Conservation (phyloP, 345 rosid species). For the Brassica carinata region DNA sequence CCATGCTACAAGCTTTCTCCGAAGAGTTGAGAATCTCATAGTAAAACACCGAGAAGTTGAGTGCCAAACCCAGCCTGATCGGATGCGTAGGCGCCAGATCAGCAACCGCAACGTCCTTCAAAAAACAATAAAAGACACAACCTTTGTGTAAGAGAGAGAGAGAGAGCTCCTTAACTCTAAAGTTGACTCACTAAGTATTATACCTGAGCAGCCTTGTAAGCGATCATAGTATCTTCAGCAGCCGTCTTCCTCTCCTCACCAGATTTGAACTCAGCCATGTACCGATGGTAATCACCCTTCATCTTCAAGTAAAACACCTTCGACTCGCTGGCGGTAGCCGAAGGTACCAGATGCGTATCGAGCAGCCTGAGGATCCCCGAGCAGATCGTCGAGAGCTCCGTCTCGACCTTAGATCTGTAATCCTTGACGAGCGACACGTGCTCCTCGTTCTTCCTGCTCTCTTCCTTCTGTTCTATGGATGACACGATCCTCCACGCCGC, state of each 20-base stretch:
- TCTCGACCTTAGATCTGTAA: slow-evolving; percentile 61
- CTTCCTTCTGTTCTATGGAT: slow-evolving; percentile 51
- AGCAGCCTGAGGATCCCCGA: slow-evolving; percentile 51
- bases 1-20: slow-evolving; percentile 71
- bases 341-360: slow-evolving; percentile 53
- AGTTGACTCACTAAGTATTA: neutral
- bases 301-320: slow-evolving; percentile 67
- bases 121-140: neutral
- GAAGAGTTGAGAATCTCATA: slow-evolving; percentile 72
- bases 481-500: slow-evolving; percentile 46
- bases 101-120: slow-evolving; percentile 61
- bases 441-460: slow-evolving; percentile 66
- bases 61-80: slow-evolving; percentile 64
- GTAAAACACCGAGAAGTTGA: slow-evolving; percentile 73
- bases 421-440: slow-evolving; percentile 66
- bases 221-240: slow-evolving; percentile 53
- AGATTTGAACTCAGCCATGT: slow-evolving; percentile 47
- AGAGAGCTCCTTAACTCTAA: neutral
- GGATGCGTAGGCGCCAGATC: slow-evolving; percentile 76
- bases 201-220: slow-evolving; percentile 71
- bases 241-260: slow-evolving; percentile 65
- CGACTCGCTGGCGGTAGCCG: slow-evolving; percentile 56
- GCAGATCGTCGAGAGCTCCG: slow-evolving; percentile 55
- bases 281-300: slow-evolving; percentile 69
- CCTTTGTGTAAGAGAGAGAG: neutral